Percentiles rank a stretch among this genome's conserved stretches.
These are phyloP conservation scores for Amanita polypyramis DNA, from an alignment of 768 basidiomycete species.

Conservation along the genomic window DNA sequence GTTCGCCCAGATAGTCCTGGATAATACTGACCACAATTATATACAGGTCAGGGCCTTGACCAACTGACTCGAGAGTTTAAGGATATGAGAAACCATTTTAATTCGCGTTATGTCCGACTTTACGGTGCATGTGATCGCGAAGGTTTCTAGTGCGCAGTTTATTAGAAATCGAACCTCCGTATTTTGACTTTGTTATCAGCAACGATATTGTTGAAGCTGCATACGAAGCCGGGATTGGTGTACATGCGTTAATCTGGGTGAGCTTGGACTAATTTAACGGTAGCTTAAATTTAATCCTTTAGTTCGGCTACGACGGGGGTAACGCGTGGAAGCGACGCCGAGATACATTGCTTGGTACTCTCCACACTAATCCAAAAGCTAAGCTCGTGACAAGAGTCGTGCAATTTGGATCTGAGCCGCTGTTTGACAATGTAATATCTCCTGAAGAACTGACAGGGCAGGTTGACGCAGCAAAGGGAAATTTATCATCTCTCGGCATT, in stretches of 20 bases:
- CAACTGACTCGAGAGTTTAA: conserved; percentile 39
- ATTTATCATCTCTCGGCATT: conserved; percentile 35
- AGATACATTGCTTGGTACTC: conserved; percentile 29
- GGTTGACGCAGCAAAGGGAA: conserved; percentile 31
- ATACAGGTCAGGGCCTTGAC: conserved; percentile 35
- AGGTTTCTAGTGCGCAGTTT: conserved; percentile 23
- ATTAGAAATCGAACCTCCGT: not conserved
- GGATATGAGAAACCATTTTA: conserved; percentile 39
- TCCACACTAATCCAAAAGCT: conserved; percentile 38
- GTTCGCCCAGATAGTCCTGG: not conserved
- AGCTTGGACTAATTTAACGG: conserved; percentile 6
- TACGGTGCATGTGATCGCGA: conserved; percentile 26
- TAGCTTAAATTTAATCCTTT: not conserved
- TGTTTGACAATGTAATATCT: conserved; percentile 38
- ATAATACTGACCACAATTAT: not conserved
- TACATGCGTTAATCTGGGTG: conserved; percentile 55
- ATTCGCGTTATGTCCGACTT: conserved; percentile 43
- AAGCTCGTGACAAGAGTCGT: conserved; percentile 43
- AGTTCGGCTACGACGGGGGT: conserved; percentile 27
- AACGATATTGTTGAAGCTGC: conserved; percentile 48
- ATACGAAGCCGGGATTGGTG: conserved; percentile 38
- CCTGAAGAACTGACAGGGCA: conserved; percentile 32
- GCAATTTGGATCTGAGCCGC: conserved; percentile 51
- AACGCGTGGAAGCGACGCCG: conserved; percentile 36
- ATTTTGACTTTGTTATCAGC: conserved; percentile 6